phyloP scores from a whole-genome alignment of 345 rosid species.

The Aquilaria sinensis region DNA sequence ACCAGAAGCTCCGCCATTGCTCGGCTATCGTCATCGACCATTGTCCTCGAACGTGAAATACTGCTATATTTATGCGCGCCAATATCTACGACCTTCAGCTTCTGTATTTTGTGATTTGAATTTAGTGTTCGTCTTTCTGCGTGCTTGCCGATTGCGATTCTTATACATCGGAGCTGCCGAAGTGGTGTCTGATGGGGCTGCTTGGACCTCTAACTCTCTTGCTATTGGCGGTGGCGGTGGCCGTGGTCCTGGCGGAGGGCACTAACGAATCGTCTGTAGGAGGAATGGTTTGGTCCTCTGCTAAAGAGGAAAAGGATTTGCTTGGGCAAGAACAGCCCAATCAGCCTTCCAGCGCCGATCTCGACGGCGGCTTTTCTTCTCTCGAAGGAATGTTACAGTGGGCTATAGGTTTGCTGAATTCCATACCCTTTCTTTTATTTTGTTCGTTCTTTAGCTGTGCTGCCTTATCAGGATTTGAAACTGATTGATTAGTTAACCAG shows the following conservation, averaged over 20 bases:
- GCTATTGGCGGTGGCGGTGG: conserved; percentile 12
- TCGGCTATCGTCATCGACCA: too few species aligned
- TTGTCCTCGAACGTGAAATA: too few species aligned
- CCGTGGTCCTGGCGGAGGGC: conserved; percentile 25
- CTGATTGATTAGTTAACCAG: conserved; percentile 23
- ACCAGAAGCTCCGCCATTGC: too few species aligned
- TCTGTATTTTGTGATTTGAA: too few species aligned
- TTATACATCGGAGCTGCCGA: too few species aligned
- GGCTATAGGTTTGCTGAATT: conserved; percentile 64
- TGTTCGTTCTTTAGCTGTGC: neutral
- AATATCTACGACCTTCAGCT: too few species aligned
- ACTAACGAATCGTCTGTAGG: conserved; percentile 36
- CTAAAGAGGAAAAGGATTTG: conserved; percentile 57
- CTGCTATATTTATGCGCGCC: too few species aligned
- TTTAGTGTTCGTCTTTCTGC: too few species aligned
- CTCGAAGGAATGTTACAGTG: conserved; percentile 93
- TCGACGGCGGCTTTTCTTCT: conserved; percentile 90
- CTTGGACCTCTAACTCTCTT: neutral
- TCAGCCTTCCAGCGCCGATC: conserved; percentile 37
- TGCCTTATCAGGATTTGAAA: neutral
- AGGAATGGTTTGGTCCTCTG: conserved; percentile 56
- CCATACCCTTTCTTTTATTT: neutral
- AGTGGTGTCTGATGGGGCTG: conserved; percentile 4
- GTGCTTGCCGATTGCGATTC: too few species aligned
- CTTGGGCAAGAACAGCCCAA: conserved; percentile 32